phyloP scores from a whole-genome alignment of 1,284 basidiomycete genomes.

The Schizopora paradoxa region DNA sequence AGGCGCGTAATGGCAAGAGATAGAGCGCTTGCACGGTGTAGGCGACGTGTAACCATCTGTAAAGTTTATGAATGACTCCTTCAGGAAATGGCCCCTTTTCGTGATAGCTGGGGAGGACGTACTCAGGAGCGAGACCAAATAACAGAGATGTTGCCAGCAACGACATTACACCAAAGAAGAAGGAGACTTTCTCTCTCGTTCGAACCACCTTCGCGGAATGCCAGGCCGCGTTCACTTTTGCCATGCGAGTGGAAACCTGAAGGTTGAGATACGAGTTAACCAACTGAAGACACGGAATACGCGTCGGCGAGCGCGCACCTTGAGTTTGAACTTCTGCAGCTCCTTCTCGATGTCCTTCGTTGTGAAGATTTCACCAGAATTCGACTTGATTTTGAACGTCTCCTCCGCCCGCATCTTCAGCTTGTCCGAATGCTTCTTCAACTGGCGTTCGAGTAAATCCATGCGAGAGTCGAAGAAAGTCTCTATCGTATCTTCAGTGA shows the following conservation, averaged over 20 bases:
- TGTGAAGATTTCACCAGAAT: conserved; percentile 54
- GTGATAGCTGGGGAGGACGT: no score
- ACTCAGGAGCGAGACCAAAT: conserved; percentile 81
- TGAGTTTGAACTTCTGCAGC: conserved; percentile 72
- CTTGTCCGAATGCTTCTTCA: conserved; percentile 81
- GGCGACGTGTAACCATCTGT: conserved; percentile 70
- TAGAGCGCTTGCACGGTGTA: conserved; percentile 74
- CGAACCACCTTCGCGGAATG: conserved; percentile 87
- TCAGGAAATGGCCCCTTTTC: conserved; percentile 30
- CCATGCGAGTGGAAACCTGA: conserved; percentile 73
- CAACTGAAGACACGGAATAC: conserved; percentile 6
- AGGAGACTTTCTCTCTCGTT: conserved; percentile 86
- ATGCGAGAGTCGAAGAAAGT: conserved; percentile 88
- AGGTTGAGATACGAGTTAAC: background rate
- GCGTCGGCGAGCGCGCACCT: conserved; percentile 34
- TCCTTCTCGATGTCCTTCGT: conserved; percentile 81
- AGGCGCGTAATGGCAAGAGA: conserved; percentile 77
- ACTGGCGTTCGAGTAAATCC: conserved; percentile 81
- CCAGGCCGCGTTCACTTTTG: conserved; percentile 71
- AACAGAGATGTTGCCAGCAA: conserved; percentile 79
- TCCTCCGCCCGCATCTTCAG: conserved; percentile 76
- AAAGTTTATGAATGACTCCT: conserved; percentile 9
- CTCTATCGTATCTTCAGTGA: conserved; percentile 69
- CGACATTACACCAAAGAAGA: conserved; percentile 88
- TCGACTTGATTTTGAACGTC: conserved; percentile 45